Evolutionary conservation across 345 rosid species (phyloP).

Genomic region (Brassica incana): DNA sequence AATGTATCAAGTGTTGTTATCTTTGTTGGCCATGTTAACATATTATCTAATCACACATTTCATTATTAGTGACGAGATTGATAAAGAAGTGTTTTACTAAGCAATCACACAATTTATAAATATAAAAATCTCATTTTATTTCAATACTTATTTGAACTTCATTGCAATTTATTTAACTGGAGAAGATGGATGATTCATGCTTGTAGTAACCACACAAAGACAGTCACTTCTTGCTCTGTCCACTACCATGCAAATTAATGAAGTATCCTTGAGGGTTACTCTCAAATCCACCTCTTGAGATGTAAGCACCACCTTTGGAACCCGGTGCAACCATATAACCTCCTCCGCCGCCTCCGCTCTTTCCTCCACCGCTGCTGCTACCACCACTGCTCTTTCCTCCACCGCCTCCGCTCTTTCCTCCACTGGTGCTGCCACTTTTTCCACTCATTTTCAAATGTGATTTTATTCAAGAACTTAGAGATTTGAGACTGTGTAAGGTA

Average conservation of each 20-base stretch:
- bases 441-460: constrained; percentile 7
- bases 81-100: neutral
- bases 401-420: neutral
- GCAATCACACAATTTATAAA: neutral
- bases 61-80: neutral
- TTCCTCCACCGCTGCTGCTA: neutral
- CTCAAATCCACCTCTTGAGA: constrained; percentile 22
- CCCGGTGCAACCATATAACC: constrained; percentile 28
- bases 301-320: neutral
- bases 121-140: neutral
- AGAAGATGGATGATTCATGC: neutral
- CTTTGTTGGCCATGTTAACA: neutral
- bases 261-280: constrained; percentile 28
- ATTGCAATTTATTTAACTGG: neutral
- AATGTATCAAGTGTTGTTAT: neutral
- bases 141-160: neutral
- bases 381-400: constrained; percentile 11
- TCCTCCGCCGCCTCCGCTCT: neutral
- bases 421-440: neutral
- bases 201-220: neutral
- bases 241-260: constrained; percentile 17
- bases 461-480: neutral
- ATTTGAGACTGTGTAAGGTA: neutral
- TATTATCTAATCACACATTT: neutral
- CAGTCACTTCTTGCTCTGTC: neutral